Evolutionary conservation across 345 rosid species (phyloP).

Genomic region (Firmiana major): DNA sequence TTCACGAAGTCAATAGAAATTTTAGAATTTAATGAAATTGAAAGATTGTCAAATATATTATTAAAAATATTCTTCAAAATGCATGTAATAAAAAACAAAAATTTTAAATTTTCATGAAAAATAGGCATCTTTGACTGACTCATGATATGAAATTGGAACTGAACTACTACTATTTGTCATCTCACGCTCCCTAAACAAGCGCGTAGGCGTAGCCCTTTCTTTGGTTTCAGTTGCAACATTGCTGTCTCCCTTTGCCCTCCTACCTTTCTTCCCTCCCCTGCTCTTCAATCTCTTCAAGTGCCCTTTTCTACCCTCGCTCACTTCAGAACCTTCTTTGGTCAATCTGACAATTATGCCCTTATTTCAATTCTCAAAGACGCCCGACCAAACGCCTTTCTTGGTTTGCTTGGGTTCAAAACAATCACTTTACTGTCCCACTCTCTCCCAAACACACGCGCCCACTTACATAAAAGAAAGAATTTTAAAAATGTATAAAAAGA

Average conservation of each 20-base stretch:
- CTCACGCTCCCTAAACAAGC: not conserved
- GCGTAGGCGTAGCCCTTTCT: not conserved
- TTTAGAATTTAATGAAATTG: too few relatives aligned
- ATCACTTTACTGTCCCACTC: not conserved
- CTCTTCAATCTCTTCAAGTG: not conserved
- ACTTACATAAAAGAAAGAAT: not conserved
- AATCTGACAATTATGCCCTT: too few relatives aligned
- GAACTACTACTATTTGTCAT: not conserved
- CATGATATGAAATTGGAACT: not conserved
- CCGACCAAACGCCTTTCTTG: not conserved
- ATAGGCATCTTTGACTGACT: too few relatives aligned
- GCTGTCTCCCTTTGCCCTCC: constrained; percentile 10
- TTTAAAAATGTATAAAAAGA: not conserved
- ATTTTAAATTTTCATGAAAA: too few relatives aligned
- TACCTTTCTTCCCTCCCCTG: not conserved
- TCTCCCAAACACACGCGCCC: not conserved
- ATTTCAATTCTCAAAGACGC: not conserved
- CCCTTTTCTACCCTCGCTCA: not conserved
- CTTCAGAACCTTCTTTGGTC: too few relatives aligned
- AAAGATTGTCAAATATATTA: too few relatives aligned
- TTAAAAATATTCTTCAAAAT: too few relatives aligned
- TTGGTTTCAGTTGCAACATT: constrained; percentile 1
- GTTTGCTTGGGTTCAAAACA: not conserved
- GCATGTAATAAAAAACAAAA: too few relatives aligned
- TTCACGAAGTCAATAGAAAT: too few relatives aligned